Evolutionary conservation across 1,139 yeast species (phyloP), one percentile per base, ranked within the genome.

Genomic region (Sugiyamaella japonica): DNA sequence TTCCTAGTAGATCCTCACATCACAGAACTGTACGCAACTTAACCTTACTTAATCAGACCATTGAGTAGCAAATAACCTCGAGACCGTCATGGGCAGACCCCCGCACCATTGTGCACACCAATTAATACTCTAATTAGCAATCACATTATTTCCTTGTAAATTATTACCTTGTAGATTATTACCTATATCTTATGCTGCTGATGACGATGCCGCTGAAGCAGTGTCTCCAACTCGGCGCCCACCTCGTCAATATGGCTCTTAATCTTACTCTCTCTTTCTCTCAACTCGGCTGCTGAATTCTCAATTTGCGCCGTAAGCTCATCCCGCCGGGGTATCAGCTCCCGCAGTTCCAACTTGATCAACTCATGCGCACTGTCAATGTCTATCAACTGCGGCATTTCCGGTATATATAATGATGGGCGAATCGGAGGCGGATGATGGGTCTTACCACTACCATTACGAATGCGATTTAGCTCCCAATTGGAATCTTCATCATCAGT

Each of bases 401-500:
- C 47, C n/a, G 59, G 58, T 10, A 48, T 10, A 20, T 53, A 48
- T 13, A 46, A 23, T 23, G 34, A n/a, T 6, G 50, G 25, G 15
- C 25, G 23, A 15, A 46, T 7, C 4, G 36, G 17, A 8, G 13
- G 42, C 5, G 41, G 12, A 2, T 36, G 41, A 8, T 17, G 34
- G 34, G 3, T n/a, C 7, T 25, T 46, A 7, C 56, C 59, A 28
- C 51, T 32, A 8, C 56, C 59, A 39, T 53, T 56, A 12, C 47
- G 52, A 20, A 57, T 52, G 40, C 56, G 59, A 29, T 55, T 53
- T 15, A 42, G 20, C 40, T 59, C 62, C 63, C 63, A 60, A 31
- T 52, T 52, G 7, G 50, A 38, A 16, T 55, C 56, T 2, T 49
- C 58, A 15, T 41, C 47, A 16, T 36, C 23, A 29, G 6, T 16